Conservation (phyloP, 805 yeast species). For the Candida tibetensis region DNA sequence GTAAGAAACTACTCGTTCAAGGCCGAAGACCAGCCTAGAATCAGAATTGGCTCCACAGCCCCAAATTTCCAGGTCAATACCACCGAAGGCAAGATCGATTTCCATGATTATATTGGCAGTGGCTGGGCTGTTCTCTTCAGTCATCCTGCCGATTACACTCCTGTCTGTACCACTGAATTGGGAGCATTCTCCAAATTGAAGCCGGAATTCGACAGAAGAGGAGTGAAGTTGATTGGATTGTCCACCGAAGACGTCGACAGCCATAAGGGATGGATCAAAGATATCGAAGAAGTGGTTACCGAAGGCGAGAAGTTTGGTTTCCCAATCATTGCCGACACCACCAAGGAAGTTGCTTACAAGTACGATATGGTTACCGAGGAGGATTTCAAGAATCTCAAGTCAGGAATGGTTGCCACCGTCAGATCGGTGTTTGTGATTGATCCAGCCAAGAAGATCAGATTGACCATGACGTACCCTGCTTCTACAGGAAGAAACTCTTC, state of each 20-base stretch:
- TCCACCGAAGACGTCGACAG: slow-evolving; percentile 62
- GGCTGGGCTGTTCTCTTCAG: slow-evolving; percentile 68
- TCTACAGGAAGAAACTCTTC: slow-evolving; percentile 76
- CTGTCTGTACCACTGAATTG: slow-evolving; percentile 75
- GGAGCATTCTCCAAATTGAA: slow-evolving; percentile 73
- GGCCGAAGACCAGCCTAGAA: slow-evolving; percentile 40
- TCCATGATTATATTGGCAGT: slow-evolving; percentile 61
- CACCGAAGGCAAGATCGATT: slow-evolving; percentile 59
- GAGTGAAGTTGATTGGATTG: slow-evolving; percentile 64
- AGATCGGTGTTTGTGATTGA: slow-evolving; percentile 73
- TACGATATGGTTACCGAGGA: slow-evolving; percentile 73
- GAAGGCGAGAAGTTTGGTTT: slow-evolving; percentile 53
- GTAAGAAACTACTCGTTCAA: slow-evolving; percentile 29
- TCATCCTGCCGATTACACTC: slow-evolving; percentile 78
- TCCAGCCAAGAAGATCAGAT: slow-evolving; percentile 60
- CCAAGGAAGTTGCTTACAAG: slow-evolving; percentile 55
- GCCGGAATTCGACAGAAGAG: slow-evolving; percentile 64
- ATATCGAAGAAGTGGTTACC: slow-evolving; percentile 61
- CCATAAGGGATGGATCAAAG: slow-evolving; percentile 68
- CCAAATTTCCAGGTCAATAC: slow-evolving; percentile 67
- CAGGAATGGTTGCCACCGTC: slow-evolving; percentile 64
- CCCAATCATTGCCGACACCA: slow-evolving; percentile 69
- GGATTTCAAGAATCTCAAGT: slow-evolving; percentile 63
- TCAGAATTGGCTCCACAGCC: slow-evolving; percentile 59
- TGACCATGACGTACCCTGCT: slow-evolving; percentile 67